phyloP scores from a whole-genome alignment of 495 filamentous ascomycete species.

The Penicillium alfredii region DNA sequence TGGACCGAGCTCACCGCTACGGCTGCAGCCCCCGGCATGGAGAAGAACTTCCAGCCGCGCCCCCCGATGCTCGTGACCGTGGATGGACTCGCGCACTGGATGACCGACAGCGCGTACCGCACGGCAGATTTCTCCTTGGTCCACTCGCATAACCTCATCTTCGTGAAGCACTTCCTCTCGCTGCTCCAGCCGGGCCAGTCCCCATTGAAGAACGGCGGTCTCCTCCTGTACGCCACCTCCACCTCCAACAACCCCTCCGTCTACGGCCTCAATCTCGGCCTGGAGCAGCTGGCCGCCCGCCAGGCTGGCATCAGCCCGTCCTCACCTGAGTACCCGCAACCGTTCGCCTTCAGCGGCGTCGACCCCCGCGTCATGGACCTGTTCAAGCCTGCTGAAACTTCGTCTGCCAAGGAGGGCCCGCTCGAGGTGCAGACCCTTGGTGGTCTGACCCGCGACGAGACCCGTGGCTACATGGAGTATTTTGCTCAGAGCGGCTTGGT shows the following conservation, averaged over 20 bases:
- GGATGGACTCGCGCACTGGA: conserved; percentile 75
- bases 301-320: conserved; percentile 29
- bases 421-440: conserved; percentile 53
- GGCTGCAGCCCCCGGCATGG: conserved; percentile 35
- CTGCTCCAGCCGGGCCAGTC: conserved; percentile 51
- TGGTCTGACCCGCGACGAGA: conserved; percentile 68
- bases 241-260: conserved; percentile 56
- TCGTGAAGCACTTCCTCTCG: conserved; percentile 69
- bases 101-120: conserved; percentile 70
- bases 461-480: conserved; percentile 82
- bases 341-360: conserved; percentile 58
- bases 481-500: conserved; percentile 82
- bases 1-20: conserved; percentile 69
- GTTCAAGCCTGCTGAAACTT: conserved; percentile 32
- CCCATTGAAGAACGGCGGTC: conserved; percentile 68
- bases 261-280: conserved; percentile 58
- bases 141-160: conserved; percentile 78
- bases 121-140: conserved; percentile 60
- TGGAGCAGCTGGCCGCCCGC: conserved; percentile 46
- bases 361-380: conserved; percentile 60
- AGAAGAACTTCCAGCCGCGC: conserved; percentile 42
- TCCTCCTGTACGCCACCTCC: conserved; percentile 67
- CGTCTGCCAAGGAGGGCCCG: conserved; percentile 29
- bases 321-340: conserved; percentile 42
- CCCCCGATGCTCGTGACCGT: conserved; percentile 75